Evolutionary conservation across 371 early-diverging fungal genomes (phyloP).

Genomic region (Funneliformis caledonium): DNA sequence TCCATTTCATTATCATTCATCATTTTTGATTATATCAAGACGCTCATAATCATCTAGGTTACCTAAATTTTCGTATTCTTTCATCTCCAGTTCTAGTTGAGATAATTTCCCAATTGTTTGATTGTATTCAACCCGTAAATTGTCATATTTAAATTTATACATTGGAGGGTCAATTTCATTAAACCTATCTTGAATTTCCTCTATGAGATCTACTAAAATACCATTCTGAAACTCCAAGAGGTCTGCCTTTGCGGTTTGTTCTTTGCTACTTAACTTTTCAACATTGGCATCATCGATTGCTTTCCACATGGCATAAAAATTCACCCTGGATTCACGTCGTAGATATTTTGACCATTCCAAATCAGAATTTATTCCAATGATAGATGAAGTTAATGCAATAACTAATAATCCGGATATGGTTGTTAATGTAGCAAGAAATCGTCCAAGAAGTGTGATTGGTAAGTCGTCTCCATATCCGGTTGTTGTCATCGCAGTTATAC

Average conservation of each 20-base stretch:
- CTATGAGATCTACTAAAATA: slow-evolving; percentile 8
- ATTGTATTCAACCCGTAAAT: not conserved
- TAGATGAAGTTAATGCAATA: slow-evolving; percentile 41
- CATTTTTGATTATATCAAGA: too few species aligned
- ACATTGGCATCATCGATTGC: not conserved
- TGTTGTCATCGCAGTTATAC: slow-evolving; percentile 42
- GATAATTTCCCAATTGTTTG: not conserved
- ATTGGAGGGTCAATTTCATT: not conserved
- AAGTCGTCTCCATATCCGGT: slow-evolving; percentile 44
- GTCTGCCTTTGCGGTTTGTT: not conserved
- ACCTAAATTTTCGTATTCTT: not conserved
- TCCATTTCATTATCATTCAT: too few species aligned
- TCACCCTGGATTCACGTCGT: not conserved
- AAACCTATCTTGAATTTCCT: slow-evolving; percentile 31
- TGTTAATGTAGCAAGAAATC: slow-evolving; percentile 38
- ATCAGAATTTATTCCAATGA: slow-evolving; percentile 43
- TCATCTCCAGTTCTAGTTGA: not conserved
- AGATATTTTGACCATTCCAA: slow-evolving; percentile 33
- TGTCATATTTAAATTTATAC: slow-evolving; percentile 13
- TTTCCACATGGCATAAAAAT: not conserved
- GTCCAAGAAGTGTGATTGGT: slow-evolving; percentile 37
- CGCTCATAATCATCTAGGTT: not conserved
- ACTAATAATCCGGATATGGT: slow-evolving; percentile 40
- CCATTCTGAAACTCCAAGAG: not conserved
- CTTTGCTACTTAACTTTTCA: not conserved